Conservation (phyloP, 192 early-diverging fungal genomes). For the Backusella parvicylindrica region DNA sequence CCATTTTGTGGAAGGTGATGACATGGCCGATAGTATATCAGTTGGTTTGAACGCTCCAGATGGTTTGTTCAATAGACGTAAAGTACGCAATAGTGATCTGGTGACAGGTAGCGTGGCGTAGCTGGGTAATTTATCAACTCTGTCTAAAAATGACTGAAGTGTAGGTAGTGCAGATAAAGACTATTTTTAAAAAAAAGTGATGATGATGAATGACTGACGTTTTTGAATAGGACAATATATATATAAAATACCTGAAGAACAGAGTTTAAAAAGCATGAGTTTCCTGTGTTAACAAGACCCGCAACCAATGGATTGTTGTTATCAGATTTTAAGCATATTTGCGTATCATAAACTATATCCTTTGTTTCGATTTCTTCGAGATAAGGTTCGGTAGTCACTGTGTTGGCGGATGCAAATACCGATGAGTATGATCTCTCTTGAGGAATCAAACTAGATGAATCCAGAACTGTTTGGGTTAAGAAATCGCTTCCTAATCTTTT, state of each 20-base stretch:
- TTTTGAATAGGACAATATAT: neutral
- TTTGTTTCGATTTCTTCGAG: neutral
- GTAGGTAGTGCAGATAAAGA: slow-evolving; percentile 16
- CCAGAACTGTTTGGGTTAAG: neutral
- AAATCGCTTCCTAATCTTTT: neutral
- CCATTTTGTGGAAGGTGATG: slow-evolving; percentile 36
- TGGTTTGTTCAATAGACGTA: slow-evolving; percentile 33
- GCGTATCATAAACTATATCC: neutral
- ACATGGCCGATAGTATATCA: slow-evolving; percentile 57
- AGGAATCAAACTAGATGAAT: neutral
- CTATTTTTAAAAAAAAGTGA: neutral
- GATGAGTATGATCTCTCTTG: neutral
- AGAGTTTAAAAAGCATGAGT: slow-evolving; percentile 92
- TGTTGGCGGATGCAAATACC: neutral
- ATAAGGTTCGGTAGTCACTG: neutral
- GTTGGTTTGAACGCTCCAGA: slow-evolving; percentile 52
- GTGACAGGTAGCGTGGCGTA: neutral
- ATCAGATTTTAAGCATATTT: neutral
- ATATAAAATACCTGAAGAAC: slow-evolving; percentile 71
- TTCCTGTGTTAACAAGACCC: slow-evolving; percentile 85
- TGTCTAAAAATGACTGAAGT: slow-evolving; percentile 2
- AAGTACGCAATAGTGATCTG: slow-evolving; percentile 14
- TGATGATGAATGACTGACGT: neutral
- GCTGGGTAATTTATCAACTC: neutral
- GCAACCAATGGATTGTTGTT: slow-evolving; percentile 1